Evolutionary conservation across 331 rosid species (phyloP).

Genomic region (Quercus lobata): DNA sequence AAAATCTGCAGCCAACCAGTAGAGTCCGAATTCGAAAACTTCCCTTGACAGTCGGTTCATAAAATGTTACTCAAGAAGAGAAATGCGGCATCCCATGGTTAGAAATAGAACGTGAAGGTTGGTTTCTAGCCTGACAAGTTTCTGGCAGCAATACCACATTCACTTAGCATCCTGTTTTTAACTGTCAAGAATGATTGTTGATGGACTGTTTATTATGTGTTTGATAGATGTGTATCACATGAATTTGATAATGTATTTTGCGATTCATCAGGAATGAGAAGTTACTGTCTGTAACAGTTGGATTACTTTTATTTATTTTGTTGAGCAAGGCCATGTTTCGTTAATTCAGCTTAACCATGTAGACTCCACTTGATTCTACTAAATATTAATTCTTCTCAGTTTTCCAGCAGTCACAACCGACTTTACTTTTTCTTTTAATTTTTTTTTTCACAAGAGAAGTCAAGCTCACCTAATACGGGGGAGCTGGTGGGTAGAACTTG

Average conservation of each 20-base stretch:
- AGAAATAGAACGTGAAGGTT: neutral
- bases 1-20: conserved; percentile 21
- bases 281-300: conserved; percentile 7
- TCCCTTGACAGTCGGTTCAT: neutral
- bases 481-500: no score
- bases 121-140: conserved; percentile 25
- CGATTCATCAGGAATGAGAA: conserved; percentile 29
- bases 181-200: conserved; percentile 21
- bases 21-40: neutral
- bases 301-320: conserved; percentile 8
- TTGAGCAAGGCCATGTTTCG: conserved; percentile 7
- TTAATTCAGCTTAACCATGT: neutral
- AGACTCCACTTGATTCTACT: neutral
- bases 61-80: conserved; percentile 5
- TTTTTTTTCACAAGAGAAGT: no score
- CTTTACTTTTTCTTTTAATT: no score
- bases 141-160: conserved; percentile 13
- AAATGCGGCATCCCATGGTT: conserved; percentile 11
- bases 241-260: conserved; percentile 32
- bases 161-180: conserved; percentile 11
- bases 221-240: conserved; percentile 18
- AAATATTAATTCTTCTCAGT: neutral
- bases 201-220: conserved; percentile 21
- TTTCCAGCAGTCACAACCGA: neutral
- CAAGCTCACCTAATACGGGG: no score